Base-by-base conservation (phyloP, 1,284 basidiomycete species). In the Ustilago nuda region DNA sequence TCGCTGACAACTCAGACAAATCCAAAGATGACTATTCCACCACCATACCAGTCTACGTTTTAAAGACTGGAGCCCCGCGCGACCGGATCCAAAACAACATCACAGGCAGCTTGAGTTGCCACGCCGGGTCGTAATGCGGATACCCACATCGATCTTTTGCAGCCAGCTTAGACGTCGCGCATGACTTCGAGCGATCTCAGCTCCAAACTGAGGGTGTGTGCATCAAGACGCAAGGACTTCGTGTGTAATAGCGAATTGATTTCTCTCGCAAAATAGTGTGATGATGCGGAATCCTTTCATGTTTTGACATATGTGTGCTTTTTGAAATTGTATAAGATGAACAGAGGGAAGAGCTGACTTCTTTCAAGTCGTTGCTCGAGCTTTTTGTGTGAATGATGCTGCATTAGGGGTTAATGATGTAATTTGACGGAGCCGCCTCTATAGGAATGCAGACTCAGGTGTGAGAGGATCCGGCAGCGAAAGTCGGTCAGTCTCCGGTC, bases 301-400 rank as follows among this genome's bases (percentile, higher is more conserved):
- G 48, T 30, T 50, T 50, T 50, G 23, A 32, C 27, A 50, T 30
- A 32, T 50, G 52, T 37, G 36, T 19, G n/a, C 15, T 53, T 53
- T 53, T 52, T 11, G 51, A 30, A 15, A n/a, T 15, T 2, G 11
- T 2, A 43, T 32, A 17, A 19, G 35, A 59, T 36, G 45, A 59
- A 46, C 15, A 30, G n/a, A 19, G 43, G 43, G n/a, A 19, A 8
- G 30, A 27, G 12, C 12, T 50, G 30, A 27, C 27, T 50, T 8
- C 23, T 4, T 8, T 12, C 5, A 32, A 17, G 27, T 32, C 27
- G 15, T 50, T 12, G 7, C 4, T 30, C 4, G 12, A 8, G 15
- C 27, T 30, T 50, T 50, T 50, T 2, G 23, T 50, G 48, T 50
- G 41, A 17, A 17, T 58, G 50, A 60, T 60, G 58, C 58, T 60